A percentile compares a stretch with the other conserved stretches of the same genome.
These are phyloP conservation scores for Pyrrhoderma noxium DNA, from an alignment of 1,284 basidiomycete species.

Conservation along the genomic window DNA sequence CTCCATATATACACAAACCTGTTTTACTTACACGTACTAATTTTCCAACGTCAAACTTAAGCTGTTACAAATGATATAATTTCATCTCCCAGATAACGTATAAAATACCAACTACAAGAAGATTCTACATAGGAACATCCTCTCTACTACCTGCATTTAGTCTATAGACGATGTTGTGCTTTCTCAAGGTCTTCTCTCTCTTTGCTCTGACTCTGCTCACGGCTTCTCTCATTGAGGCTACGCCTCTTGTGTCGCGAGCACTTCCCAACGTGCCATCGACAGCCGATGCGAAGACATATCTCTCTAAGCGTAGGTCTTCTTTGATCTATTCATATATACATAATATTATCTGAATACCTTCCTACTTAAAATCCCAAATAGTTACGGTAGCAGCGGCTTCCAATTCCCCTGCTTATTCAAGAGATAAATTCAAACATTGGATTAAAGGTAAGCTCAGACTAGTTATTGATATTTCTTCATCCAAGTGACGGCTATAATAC, in stretches of 20 bases:
- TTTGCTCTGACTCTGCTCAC: neutral
- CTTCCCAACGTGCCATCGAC: conserved; percentile 32
- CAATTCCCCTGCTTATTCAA: conserved; percentile 38
- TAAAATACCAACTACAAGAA: too few relatives aligned
- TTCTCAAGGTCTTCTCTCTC: neutral
- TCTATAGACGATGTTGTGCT: too few relatives aligned
- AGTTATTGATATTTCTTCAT: too few relatives aligned
- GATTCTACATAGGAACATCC: too few relatives aligned
- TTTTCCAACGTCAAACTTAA: too few relatives aligned
- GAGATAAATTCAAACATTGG: conserved; percentile 40
- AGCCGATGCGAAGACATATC: conserved; percentile 32
- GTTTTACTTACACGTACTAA: too few relatives aligned
- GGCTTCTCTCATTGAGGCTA: neutral
- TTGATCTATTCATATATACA: conserved; percentile 10
- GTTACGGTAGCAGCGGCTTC: conserved; percentile 40
- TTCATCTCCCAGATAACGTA: too few relatives aligned
- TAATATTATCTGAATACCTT: neutral
- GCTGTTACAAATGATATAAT: too few relatives aligned
- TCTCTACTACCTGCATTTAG: too few relatives aligned
- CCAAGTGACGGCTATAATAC: too few relatives aligned
- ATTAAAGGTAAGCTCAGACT: conserved; percentile 32
- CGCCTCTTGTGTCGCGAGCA: conserved; percentile 21
- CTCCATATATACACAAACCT: too few relatives aligned
- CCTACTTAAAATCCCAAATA: conserved; percentile 19
- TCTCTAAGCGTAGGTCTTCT: conserved; percentile 28